Conservation (phyloP, 2,329 filamentous ascomycete species). For the Emericellopsis atlantica region DNA sequence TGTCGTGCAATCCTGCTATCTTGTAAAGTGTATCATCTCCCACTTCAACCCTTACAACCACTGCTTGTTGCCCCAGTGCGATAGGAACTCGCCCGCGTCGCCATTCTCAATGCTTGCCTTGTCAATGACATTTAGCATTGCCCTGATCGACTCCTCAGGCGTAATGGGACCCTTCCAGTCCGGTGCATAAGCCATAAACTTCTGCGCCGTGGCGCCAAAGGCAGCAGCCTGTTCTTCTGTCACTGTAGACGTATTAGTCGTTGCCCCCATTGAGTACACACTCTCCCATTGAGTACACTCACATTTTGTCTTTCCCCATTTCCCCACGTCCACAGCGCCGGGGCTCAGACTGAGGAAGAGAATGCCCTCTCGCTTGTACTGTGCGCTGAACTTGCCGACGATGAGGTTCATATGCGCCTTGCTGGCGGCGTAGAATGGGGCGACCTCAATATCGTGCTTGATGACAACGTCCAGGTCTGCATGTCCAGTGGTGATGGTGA, state of each 20-base stretch:
- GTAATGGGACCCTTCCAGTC: conserved; percentile 2
- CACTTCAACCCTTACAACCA: conserved; percentile 1
- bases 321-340: conserved; percentile 2
- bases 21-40: no score
- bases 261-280: not conserved
- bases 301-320: not conserved
- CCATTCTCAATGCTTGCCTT: conserved; percentile 1
- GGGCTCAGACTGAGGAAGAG: conserved; percentile 25
- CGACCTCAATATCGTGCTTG: conserved; percentile 17
- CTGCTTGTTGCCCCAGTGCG: conserved; percentile 3
- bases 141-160: conserved; percentile 1
- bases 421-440: conserved; percentile 27
- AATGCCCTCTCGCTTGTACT: conserved; percentile 33
- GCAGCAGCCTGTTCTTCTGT: not conserved
- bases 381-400: conserved; percentile 34
- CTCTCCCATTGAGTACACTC: not conserved
- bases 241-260: not conserved
- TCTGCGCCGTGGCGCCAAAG: not conserved
- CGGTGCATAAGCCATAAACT: conserved; percentile 2
- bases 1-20: no score
- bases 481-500: conserved; percentile 30
- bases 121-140: not conserved
- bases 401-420: conserved; percentile 36
- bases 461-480: conserved; percentile 29
- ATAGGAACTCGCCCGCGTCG: conserved; percentile 2